Evolutionary conservation across 2,329 filamentous ascomycete genomes (phyloP).

Genomic region (Fonsecaea pedrosoi): DNA sequence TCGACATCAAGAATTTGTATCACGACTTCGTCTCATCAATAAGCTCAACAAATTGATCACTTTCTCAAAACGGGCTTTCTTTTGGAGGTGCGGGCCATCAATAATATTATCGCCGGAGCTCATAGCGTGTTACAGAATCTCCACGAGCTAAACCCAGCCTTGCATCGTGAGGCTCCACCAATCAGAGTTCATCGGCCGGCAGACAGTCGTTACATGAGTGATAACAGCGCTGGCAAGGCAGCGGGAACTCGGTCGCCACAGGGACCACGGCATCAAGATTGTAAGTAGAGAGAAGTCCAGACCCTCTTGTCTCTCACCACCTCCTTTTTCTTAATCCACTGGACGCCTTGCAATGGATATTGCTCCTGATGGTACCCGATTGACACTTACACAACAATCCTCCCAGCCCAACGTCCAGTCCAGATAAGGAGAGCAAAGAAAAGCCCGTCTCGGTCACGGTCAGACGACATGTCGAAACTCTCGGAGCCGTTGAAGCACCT

Average conservation of each 20-base stretch:
- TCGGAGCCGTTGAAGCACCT: slow-evolving; percentile 74
- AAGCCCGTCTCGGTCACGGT: background rate
- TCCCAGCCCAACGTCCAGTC: slow-evolving; percentile 7
- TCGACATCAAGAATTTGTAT: background rate
- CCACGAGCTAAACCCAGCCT: background rate
- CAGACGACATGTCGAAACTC: slow-evolving; percentile 71
- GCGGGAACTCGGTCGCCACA: slow-evolving; percentile 12
- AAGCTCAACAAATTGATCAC: slow-evolving; percentile 3
- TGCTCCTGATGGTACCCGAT: background rate
- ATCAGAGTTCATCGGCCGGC: slow-evolving; percentile 1
- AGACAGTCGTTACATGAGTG: slow-evolving; percentile 20
- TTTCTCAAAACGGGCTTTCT: background rate
- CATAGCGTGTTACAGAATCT: background rate
- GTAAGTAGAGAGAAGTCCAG: background rate
- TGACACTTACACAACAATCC: slow-evolving; percentile 6
- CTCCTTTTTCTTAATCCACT: background rate
- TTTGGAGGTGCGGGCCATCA: background rate
- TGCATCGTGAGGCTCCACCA: slow-evolving; percentile 8
- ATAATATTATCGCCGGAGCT: background rate
- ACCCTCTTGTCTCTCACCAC: no score
- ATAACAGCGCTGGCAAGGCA: slow-evolving; percentile 15
- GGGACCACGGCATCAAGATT: slow-evolving; percentile 9
- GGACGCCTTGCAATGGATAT: background rate
- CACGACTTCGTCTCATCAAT: no score
- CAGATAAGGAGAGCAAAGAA: slow-evolving; percentile 5